These are phyloP conservation scores for Fraxinus velutina DNA, from an alignment of 305 asterid species.

Conservation along the genomic window DNA sequence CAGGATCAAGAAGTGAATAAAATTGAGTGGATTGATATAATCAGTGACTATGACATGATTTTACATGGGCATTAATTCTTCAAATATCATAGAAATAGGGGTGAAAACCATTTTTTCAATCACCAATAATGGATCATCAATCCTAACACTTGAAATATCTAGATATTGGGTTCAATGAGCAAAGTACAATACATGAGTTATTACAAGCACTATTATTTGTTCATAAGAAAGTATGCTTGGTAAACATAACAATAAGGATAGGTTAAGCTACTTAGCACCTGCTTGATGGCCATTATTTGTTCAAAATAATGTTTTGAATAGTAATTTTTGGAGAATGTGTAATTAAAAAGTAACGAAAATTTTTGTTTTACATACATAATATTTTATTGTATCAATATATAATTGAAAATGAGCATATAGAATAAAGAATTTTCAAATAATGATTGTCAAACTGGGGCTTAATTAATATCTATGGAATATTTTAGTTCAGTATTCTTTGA, in stretches of 20 bases:
- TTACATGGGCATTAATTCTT: not conserved
- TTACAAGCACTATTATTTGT: not conserved
- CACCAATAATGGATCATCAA: not conserved
- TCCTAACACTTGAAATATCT: too few species aligned
- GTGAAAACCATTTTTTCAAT: not conserved
- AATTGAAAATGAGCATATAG: too few species aligned
- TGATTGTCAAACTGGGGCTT: too few species aligned
- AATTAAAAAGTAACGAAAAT: too few species aligned
- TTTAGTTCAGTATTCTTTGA: not conserved
- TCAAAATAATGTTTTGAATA: too few species aligned
- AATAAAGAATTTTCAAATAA: too few species aligned
- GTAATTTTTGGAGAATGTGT: too few species aligned
- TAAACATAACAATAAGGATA: not conserved
- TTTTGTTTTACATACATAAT: too few species aligned
- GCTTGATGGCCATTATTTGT: too few species aligned
- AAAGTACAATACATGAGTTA: too few species aligned
- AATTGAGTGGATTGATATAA: not conserved
- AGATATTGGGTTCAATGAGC: not conserved
- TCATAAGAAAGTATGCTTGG: not conserved
- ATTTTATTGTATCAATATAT: too few species aligned
- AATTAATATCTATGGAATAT: not conserved
- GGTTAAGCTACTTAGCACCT: not conserved
- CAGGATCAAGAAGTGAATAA: not conserved
- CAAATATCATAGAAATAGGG: not conserved
- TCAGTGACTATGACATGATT: not conserved